Evolutionary conservation across 257 asterid genomes (phyloP).

Genomic region (Solanum tarapatanum): DNA sequence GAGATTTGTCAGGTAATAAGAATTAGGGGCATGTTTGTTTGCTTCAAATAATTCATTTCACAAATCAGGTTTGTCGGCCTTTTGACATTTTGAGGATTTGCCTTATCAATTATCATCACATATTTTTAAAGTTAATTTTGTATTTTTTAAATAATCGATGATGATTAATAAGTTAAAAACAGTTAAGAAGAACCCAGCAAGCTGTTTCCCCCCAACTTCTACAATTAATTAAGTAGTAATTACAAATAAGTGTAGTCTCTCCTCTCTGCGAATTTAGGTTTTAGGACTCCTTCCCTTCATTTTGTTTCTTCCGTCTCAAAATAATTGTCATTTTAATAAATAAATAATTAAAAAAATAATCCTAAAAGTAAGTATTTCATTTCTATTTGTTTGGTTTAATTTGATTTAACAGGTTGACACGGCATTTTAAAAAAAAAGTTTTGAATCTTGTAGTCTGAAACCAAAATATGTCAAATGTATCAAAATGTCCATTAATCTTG

Average conservation of each 20-base stretch:
- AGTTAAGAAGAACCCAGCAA: background rate
- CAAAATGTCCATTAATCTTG: too few species aligned
- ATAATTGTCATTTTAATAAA: too few species aligned
- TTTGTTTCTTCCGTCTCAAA: background rate
- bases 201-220: background rate
- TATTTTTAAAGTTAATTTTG: background rate
- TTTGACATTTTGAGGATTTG: background rate
- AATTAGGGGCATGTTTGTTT: background rate
- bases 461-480: too few species aligned
- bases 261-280: too few species aligned
- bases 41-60: background rate
- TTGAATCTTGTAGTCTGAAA: too few species aligned
- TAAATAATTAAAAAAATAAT: too few species aligned
- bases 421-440: too few species aligned
- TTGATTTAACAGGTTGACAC: background rate
- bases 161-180: background rate
- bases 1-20: background rate
- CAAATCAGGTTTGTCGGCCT: background rate
- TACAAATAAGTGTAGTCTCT: background rate
- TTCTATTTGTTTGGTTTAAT: background rate
- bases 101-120: background rate
- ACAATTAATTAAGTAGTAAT: background rate
- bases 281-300: too few species aligned
- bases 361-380: too few species aligned
- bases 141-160: background rate